phyloP scores from a whole-genome alignment of 441 rosid genomes.

The Pelargonium cotyledonis region DNA sequence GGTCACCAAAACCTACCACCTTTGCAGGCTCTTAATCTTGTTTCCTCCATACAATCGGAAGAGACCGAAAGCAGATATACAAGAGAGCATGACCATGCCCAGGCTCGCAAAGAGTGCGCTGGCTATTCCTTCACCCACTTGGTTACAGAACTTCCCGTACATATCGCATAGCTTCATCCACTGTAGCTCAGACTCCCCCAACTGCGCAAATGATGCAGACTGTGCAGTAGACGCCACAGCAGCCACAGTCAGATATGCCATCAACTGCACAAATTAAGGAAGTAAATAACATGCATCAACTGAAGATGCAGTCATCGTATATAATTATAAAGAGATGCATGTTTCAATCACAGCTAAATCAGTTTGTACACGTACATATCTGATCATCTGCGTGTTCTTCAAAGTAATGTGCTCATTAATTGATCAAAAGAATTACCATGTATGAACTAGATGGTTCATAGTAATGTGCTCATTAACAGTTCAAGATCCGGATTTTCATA shows the following conservation, averaged over 20 bases:
- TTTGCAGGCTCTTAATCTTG: conserved; percentile 19
- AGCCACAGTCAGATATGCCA: conserved; percentile 68
- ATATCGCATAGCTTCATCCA: conserved; percentile 78
- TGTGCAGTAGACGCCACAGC: conserved; percentile 69
- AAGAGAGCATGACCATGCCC: conserved; percentile 51
- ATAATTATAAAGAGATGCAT: too few species aligned
- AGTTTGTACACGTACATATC: too few species aligned
- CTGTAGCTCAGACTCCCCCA: conserved; percentile 65
- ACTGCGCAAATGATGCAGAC: conserved; percentile 55
- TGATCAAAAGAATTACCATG: too few species aligned
- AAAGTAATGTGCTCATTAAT: too few species aligned
- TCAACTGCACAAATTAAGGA: conserved; percentile 50
- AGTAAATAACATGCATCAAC: too few species aligned
- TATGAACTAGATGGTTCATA: too few species aligned
- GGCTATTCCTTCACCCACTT: conserved; percentile 51
- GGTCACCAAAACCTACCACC: not conserved
- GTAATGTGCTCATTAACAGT: too few species aligned
- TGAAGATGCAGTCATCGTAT: too few species aligned
- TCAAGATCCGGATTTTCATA: too few species aligned
- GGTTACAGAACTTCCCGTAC: conserved; percentile 80
- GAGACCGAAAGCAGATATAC: conserved; percentile 69
- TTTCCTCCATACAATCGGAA: conserved; percentile 64
- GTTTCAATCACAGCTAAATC: too few species aligned
- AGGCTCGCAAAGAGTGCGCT: conserved; percentile 46
- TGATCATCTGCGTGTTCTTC: too few species aligned